Percentiles rank a stretch among this genome's conserved stretches.
Conservation (phyloP, 805 yeast genomes). For the Jamesozyma jinghongensis region DNA sequence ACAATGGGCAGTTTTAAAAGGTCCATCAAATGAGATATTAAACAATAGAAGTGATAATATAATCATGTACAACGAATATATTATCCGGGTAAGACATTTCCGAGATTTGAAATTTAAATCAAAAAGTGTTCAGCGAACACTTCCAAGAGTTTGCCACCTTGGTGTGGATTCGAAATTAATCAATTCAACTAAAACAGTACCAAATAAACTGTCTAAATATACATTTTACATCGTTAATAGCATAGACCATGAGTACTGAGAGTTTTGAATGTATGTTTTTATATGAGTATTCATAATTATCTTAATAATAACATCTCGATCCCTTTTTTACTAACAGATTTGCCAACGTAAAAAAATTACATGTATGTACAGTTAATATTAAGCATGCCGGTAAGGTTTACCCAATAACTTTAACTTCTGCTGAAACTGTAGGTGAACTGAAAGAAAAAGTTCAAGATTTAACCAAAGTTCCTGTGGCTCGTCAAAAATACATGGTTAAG, state of each 20-base stretch:
- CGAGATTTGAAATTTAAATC: no score
- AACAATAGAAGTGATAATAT: no score
- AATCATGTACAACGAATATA: not conserved
- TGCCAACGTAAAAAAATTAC: not conserved
- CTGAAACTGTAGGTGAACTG: slow-evolving; percentile 40
- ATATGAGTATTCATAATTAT: no score
- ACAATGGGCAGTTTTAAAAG: no score
- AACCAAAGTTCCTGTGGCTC: slow-evolving; percentile 77
- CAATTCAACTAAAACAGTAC: no score
- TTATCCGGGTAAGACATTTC: not conserved
- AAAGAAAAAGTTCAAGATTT: slow-evolving; percentile 60
- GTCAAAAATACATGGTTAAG: slow-evolving; percentile 84
- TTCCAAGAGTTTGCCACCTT: not conserved
- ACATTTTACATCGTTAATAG: no score
- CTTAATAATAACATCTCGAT: not conserved
- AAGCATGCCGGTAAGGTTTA: slow-evolving; percentile 64
- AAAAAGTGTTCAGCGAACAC: not conserved
- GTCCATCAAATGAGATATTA: no score
- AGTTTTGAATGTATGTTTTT: slow-evolving; percentile 5
- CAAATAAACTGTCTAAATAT: no score
- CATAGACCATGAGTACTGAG: slow-evolving; percentile 1
- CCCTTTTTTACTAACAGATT: not conserved
- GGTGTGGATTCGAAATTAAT: no score
- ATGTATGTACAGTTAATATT: slow-evolving; percentile 28
- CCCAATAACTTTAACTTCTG: slow-evolving; percentile 32